Evolutionary conservation across 352 stramenopile genomes (phyloP).

Genomic region (Pythium brassicae): DNA sequence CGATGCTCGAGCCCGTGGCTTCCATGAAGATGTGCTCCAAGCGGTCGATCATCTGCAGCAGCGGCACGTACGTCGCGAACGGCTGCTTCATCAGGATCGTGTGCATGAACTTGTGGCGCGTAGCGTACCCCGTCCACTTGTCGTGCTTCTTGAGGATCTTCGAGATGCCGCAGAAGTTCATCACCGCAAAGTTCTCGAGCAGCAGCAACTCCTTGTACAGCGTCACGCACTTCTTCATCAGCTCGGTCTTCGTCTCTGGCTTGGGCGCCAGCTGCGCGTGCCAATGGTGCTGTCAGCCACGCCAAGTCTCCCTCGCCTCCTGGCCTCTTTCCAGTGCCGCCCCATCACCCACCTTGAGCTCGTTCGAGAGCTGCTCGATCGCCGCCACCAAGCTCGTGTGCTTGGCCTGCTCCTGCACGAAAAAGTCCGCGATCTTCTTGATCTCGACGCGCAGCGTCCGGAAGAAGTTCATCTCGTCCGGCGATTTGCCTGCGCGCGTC

Average conservation of each 20-base stretch:
- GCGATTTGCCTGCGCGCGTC: slow-evolving; percentile 59
- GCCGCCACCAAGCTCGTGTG: slow-evolving; percentile 59
- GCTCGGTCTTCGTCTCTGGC: slow-evolving; percentile 54
- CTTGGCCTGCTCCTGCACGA: slow-evolving; percentile 74
- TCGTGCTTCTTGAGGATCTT: slow-evolving; percentile 91
- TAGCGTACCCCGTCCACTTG: slow-evolving; percentile 90
- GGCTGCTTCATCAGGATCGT: slow-evolving; percentile 88
- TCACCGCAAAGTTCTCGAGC: slow-evolving; percentile 86
- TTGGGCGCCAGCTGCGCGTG: slow-evolving; percentile 29
- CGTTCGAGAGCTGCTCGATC: slow-evolving; percentile 63
- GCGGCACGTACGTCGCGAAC: slow-evolving; percentile 79
- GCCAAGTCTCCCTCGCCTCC: not conserved
- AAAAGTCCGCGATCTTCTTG: slow-evolving; percentile 84
- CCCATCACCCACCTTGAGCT: slow-evolving; percentile 42
- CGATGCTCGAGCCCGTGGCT: slow-evolving; percentile 80
- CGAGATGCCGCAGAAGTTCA: slow-evolving; percentile 89
- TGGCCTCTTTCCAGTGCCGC: not conserved
- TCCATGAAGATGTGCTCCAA: slow-evolving; percentile 88
- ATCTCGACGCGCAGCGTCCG: slow-evolving; percentile 80
- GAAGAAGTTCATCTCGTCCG: slow-evolving; percentile 88
- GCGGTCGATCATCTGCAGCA: slow-evolving; percentile 84
- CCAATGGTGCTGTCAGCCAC: not conserved
- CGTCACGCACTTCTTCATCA: slow-evolving; percentile 81
- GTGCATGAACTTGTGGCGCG: slow-evolving; percentile 87
- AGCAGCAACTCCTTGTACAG: slow-evolving; percentile 86